These are phyloP conservation scores for Hyaloperonospora arabidopsidis DNA, from an alignment of 352 stramenopile genomes.

Conservation along the genomic window DNA sequence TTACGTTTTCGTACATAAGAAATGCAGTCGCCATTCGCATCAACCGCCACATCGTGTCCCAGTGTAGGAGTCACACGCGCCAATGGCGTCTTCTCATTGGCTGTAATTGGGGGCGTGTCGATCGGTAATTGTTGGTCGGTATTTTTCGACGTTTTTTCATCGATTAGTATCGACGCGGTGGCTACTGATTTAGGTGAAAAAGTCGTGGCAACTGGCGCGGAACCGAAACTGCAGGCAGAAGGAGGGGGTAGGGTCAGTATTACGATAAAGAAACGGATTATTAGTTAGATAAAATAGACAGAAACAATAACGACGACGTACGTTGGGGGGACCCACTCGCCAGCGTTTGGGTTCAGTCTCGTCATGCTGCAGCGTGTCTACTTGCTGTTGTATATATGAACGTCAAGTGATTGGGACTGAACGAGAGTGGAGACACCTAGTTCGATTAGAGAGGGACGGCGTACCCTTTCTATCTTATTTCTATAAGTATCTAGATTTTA, in stretches of 20 bases:
- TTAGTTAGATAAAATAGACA: slow-evolving; percentile 1
- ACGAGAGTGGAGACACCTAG: too few relatives aligned
- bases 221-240: slow-evolving; percentile 21
- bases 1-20: slow-evolving; percentile 24
- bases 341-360: slow-evolving; percentile 75
- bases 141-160: slow-evolving; percentile 3
- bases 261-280: background rate
- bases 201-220: slow-evolving; percentile 16
- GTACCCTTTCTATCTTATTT: too few relatives aligned
- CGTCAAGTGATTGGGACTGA: too few relatives aligned
- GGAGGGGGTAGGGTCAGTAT: background rate
- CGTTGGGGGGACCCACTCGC: slow-evolving; percentile 54
- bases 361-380: slow-evolving; percentile 20
- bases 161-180: slow-evolving; percentile 6
- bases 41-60: slow-evolving; percentile 14
- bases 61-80: slow-evolving; percentile 9
- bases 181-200: slow-evolving; percentile 14
- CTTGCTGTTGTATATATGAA: too few relatives aligned
- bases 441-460: too few relatives aligned
- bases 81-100: slow-evolving; percentile 12
- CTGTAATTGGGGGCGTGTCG: background rate
- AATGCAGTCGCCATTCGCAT: slow-evolving; percentile 25
- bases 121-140: background rate
- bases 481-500: too few relatives aligned
- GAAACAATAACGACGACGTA: slow-evolving; percentile 21